These are phyloP conservation scores for Wilcoxina mikolae DNA, from an alignment of 495 filamentous ascomycete genomes.

Conservation along the genomic window DNA sequence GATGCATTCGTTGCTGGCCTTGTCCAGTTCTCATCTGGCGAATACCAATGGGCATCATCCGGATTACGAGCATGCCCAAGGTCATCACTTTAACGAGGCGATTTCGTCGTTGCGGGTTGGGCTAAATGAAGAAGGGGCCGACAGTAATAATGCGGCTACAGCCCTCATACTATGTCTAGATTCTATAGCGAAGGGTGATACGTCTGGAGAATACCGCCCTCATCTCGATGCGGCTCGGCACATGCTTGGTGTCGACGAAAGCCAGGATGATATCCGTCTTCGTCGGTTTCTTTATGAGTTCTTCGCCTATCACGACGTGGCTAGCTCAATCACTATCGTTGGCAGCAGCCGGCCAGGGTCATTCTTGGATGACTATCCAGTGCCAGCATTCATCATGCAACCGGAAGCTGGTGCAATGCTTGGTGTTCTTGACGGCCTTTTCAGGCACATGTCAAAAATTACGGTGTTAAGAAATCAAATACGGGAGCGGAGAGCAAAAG, in stretches of 20 bases:
- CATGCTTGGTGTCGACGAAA: conserved; percentile 48
- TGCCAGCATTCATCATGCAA: conserved; percentile 57
- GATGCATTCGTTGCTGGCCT: conserved; percentile 83
- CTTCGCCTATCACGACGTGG: conserved; percentile 80
- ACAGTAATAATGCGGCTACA: conserved; percentile 49
- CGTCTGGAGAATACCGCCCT: conserved; percentile 60
- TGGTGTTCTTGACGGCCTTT: conserved; percentile 76
- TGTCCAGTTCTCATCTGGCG: conserved; percentile 69
- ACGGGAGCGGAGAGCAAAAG: conserved; percentile 46
- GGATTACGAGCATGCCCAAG: conserved; percentile 37
- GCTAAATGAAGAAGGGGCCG: conserved; percentile 32
- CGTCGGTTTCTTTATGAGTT: conserved; percentile 77
- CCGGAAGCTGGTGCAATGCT: conserved; percentile 58
- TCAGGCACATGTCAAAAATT: conserved; percentile 66
- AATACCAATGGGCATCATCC: conserved; percentile 34
- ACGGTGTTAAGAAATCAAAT: conserved; percentile 65
- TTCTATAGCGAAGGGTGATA: conserved; percentile 63
- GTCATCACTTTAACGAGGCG: conserved; percentile 47
- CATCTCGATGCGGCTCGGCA: conserved; percentile 66
- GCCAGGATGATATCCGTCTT: conserved; percentile 38
- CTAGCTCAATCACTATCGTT: conserved; percentile 56
- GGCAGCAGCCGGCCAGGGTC: conserved; percentile 40
- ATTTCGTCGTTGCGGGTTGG: conserved; percentile 40
- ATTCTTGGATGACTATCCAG: conserved; percentile 32
- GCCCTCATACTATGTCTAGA: conserved; percentile 73